A percentile compares a stretch with the other conserved stretches of the same genome.
Evolutionary conservation across 2,329 filamentous ascomycete species (phyloP).

Genomic region (Hymenoscyphus fructigenus): DNA sequence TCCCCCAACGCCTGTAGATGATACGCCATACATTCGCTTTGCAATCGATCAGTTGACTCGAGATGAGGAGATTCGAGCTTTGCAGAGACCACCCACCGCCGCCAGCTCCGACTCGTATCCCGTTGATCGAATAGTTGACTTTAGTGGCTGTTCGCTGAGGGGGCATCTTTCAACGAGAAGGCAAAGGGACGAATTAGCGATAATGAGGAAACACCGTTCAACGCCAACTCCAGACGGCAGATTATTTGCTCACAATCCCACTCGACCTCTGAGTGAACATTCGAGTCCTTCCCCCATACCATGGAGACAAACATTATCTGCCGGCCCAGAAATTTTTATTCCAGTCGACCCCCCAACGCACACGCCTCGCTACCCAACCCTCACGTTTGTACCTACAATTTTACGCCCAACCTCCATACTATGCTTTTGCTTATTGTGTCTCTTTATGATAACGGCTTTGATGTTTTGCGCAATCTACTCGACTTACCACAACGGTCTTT

Average conservation of each 20-base stretch:
- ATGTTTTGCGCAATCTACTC: constrained; percentile 73
- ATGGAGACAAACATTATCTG: constrained; percentile 13
- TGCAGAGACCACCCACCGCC: constrained; percentile 48
- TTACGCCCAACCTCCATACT: constrained; percentile 66
- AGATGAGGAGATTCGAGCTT: constrained; percentile 62
- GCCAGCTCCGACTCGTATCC: constrained; percentile 45
- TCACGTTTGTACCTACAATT: constrained; percentile 71
- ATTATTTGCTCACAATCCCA: constrained; percentile 35
- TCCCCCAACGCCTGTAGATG: constrained; percentile 72
- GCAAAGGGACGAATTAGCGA: constrained; percentile 32
- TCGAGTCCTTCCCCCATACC: constrained; percentile 17
- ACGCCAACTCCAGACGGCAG: constrained; percentile 33
- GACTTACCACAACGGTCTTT: constrained; percentile 60
- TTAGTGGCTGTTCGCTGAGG: constrained; percentile 40
- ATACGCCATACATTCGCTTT: constrained; percentile 85
- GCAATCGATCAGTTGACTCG: constrained; percentile 84
- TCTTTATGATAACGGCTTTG: constrained; percentile 70
- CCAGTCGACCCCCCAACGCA: constrained; percentile 46
- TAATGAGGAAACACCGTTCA: constrained; percentile 39
- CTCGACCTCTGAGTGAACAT: constrained; percentile 29
- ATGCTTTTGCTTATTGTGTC: constrained; percentile 58
- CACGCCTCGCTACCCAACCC: constrained; percentile 46
- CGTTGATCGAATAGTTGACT: constrained; percentile 49
- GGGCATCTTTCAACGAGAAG: constrained; percentile 32
- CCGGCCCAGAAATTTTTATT: constrained; percentile 45